phyloP scores from a whole-genome alignment of 2,329 filamentous ascomycete species.

The Hirsutella thompsonii region DNA sequence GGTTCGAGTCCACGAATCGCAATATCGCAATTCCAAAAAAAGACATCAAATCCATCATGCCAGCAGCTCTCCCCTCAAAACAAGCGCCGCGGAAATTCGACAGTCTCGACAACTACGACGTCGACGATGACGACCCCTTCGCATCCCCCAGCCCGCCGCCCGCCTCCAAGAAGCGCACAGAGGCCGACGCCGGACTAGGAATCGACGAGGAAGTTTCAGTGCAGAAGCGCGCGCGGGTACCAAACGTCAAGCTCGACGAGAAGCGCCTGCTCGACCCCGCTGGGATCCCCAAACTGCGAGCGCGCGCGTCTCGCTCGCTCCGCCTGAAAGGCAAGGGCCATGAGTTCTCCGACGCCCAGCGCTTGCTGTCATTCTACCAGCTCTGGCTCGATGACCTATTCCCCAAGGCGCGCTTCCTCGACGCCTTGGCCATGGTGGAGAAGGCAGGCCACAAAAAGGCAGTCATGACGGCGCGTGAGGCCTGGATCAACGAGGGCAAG shows the following conservation, averaged over 20 bases:
- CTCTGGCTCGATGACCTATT: slow-evolving; percentile 95
- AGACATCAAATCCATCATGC: slow-evolving; percentile 9
- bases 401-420: slow-evolving; percentile 85
- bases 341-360: slow-evolving; percentile 80
- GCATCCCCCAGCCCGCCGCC: slow-evolving; percentile 28
- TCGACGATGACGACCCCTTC: slow-evolving; percentile 41
- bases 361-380: slow-evolving; percentile 82
- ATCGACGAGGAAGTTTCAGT: slow-evolving; percentile 81
- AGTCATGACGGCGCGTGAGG: slow-evolving; percentile 59
- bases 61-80: slow-evolving; percentile 10
- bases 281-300: slow-evolving; percentile 73
- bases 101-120: slow-evolving; percentile 66
- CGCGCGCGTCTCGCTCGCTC: slow-evolving; percentile 50
- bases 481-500: slow-evolving; percentile 73
- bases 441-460: slow-evolving; percentile 79
- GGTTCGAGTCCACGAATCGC: no score
- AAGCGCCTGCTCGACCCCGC: slow-evolving; percentile 63
- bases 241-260: slow-evolving; percentile 80
- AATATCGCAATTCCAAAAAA: no score
- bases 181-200: slow-evolving; percentile 46
- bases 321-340: slow-evolving; percentile 89
- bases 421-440: slow-evolving; percentile 82
- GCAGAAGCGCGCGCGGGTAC: slow-evolving; percentile 56
- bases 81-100: slow-evolving; percentile 26
- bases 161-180: slow-evolving; percentile 33